Base-by-base conservation (phyloP, 2,329 filamentous ascomycete species). In the Keithomyces neogunnii region DNA sequence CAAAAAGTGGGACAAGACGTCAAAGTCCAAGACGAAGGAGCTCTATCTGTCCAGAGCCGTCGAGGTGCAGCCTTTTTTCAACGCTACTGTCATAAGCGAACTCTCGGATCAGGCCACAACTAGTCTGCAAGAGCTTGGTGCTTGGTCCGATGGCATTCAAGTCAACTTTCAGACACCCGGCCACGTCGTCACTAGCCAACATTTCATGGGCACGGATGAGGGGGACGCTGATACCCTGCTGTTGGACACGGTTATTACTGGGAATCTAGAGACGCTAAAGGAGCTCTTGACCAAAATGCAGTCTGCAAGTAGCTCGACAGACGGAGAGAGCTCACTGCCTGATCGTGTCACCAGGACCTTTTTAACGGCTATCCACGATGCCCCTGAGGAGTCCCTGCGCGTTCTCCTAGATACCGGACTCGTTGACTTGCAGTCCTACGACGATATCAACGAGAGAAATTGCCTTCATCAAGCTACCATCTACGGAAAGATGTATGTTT, bases 1-100 rank as follows among this genome's bases (percentile, higher is more conserved):
- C 57, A 99, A 99, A 73, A 99, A 99, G 81, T 99, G 93, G 93
- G 93, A 99, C 72, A 99, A 99, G 80, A 96, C 91, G 1, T 96
- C 92, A 59, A 99, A 97, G 78, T 97, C 92, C 48, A 92, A 92
- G 68, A 96, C 93, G 53, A 99, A 99, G 69, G 93, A 97, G 71
- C 80, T 97, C 40, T 99, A 97, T 66, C 83, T 99, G 36, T 95
- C 95, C 8, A 81, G 93, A 54, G 93, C 93, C 7, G 92, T 99
- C 56, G 93, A 99, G 68, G 91, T 97, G 6, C 93, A 97, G 63
- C 93, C 93, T 5, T 97, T 95, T 69, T 99, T 97, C 78, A 97
- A 99, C 69, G 85, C 92, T 45, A 89, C 95, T 58, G 90, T 97
- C 60, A 95, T 99, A 63, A 95, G 91, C 69, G 92, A 95, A 63